Evolutionary conservation across 805 yeast species (phyloP), one percentile per base, ranked within the genome.

Genomic region (Pichia membranifaciens): DNA sequence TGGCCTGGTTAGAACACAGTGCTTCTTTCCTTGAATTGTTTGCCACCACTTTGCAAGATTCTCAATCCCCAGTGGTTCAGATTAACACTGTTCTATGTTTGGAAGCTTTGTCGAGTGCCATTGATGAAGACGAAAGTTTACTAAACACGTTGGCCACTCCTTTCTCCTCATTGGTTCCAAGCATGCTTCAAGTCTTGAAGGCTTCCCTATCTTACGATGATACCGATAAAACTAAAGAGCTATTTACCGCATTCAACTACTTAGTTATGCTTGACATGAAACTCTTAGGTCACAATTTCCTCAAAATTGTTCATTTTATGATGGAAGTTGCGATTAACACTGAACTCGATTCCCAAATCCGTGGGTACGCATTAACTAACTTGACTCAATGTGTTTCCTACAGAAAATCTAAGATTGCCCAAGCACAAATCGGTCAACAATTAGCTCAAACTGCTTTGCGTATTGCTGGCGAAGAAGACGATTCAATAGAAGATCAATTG

Each of bases 211-310:
- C 74, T 45, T 74, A 77, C 32, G 84, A 79, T 57, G 97, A 93
- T 61, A 69, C 79, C 31, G 88, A 79, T 53, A 73, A 78, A 53
- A 84, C 90, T 44, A 80, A 76, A 66, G 78, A 79, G 55, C 76
- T 90, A 35, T 93, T 90, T 72, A 88, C 84, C 63, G 84, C 87
- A 42, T 82, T 93, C 71, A 87, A 84, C 69, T 84, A 84, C 54
- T 75, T 93, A 60, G 71, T 88, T 44, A 72, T 83, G 60, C 71
- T 85, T 53, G 96, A 90, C 61, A 74, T 85, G 59, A 81, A 82
- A 59, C 73, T 91, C 53, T 74, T 89, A 29, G 83, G 96, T 58
- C 82, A 85, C 59, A 75, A 80, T 54, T 74, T 91, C 54, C 69
- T 81, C 42, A 80, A 75, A 44, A 75, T 93, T 58, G 70, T 89